A percentile compares a stretch with the other conserved stretches of the same genome.
Conservation (phyloP, 305 asterid genomes). For the Salvia sclarea region DNA sequence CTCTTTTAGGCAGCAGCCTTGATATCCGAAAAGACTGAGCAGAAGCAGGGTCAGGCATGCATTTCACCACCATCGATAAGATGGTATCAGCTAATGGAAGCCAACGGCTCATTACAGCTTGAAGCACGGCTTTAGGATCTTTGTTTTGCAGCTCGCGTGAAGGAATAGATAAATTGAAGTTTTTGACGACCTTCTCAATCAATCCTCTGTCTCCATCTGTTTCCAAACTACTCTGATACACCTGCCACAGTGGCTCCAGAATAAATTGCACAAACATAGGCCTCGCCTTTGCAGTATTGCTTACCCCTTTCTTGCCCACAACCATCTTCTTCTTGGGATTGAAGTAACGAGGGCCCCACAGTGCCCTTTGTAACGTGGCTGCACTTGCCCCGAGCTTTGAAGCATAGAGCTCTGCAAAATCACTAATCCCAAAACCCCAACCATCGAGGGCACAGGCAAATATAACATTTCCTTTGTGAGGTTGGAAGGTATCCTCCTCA, state of each 20-base stretch:
- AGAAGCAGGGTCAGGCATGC: slow-evolving; percentile 72
- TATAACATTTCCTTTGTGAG: slow-evolving; percentile 94
- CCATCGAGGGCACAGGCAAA: slow-evolving; percentile 97
- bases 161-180: slow-evolving; percentile 78
- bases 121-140: slow-evolving; percentile 83
- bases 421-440: slow-evolving; percentile 80
- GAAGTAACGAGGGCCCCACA: slow-evolving; percentile 90
- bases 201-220: slow-evolving; percentile 53
- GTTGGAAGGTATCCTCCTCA: slow-evolving; percentile 92
- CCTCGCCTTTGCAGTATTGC: slow-evolving; percentile 61
- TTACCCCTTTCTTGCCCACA: slow-evolving; percentile 72
- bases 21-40: slow-evolving; percentile 83
- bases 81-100: slow-evolving; percentile 80
- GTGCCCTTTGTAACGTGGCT: slow-evolving; percentile 63
- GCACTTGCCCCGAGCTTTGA: slow-evolving; percentile 73
- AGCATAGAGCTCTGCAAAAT: slow-evolving; percentile 76
- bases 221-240: slow-evolving; percentile 69
- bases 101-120: slow-evolving; percentile 93
- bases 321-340: slow-evolving; percentile 72
- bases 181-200: slow-evolving; percentile 66
- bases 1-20: slow-evolving; percentile 80
- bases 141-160: slow-evolving; percentile 81
- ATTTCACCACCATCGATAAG: slow-evolving; percentile 75
- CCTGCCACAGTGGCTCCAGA: slow-evolving; percentile 92
- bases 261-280: slow-evolving; percentile 91